phyloP scores from a whole-genome alignment of 78 protist genomes.

The Acrasis kona region DNA sequence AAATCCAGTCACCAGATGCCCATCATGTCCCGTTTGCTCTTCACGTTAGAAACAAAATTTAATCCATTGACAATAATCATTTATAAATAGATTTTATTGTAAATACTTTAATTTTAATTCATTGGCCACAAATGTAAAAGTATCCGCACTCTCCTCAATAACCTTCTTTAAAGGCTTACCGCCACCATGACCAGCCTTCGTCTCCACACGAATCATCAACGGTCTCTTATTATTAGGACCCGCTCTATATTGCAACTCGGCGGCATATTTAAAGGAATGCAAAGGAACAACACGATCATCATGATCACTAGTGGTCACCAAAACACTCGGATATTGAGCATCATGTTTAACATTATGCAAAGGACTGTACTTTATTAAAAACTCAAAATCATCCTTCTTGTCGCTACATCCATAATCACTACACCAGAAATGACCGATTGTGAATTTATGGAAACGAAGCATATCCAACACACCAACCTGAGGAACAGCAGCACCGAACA shows the following conservation, averaged over 20 bases:
- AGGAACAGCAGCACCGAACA: constrained; percentile 52
- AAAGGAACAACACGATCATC: constrained; percentile 90
- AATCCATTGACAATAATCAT: too few relatives aligned
- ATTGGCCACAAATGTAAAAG: constrained; percentile 32
- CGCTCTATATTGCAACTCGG: constrained; percentile 46
- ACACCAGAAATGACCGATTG: constrained; percentile 81
- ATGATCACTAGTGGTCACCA: constrained; percentile 72
- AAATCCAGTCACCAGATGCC: too few relatives aligned
- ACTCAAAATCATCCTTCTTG: constrained; percentile 22
- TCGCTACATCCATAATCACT: constrained; percentile 57
- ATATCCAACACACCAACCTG: constrained; percentile 75
- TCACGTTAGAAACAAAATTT: too few relatives aligned
- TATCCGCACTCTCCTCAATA: constrained; percentile 24
- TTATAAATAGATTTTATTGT: too few relatives aligned
- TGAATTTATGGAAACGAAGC: constrained; percentile 80
- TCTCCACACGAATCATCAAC: constrained; percentile 54
- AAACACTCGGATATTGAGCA: constrained; percentile 41
- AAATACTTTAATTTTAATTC: constrained; percentile 2
- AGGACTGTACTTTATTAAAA: constrained; percentile 57
- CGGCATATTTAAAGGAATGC: constrained; percentile 70
- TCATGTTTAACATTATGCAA: constrained; percentile 44
- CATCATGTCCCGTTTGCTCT: too few relatives aligned
- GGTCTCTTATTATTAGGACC: constrained; percentile 32
- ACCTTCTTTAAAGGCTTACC: constrained; percentile 34
- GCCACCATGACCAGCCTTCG: constrained; percentile 38